A percentile compares a stretch with the other conserved stretches of the same genome.
Evolutionary conservation across 164 flowering plant species (phyloP).

Genomic region (Liriodendron chinense): DNA sequence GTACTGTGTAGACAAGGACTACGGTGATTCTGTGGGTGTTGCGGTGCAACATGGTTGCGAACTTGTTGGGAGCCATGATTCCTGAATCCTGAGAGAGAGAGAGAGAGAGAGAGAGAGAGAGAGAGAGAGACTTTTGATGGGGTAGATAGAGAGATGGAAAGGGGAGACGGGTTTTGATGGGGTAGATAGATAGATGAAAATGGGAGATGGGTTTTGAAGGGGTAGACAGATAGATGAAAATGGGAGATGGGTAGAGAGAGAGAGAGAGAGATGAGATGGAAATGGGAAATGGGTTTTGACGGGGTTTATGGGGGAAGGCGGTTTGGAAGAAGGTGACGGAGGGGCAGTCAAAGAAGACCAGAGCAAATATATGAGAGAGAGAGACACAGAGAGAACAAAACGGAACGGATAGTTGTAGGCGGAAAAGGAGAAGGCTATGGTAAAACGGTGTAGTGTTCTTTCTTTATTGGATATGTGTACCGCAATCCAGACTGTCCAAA

Average conservation of each 20-base stretch:
- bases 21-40: slow-evolving; percentile 60
- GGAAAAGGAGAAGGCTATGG: background rate
- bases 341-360: background rate
- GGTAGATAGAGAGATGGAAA: background rate
- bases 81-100: no score
- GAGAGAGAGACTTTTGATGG: background rate
- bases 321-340: background rate
- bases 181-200: background rate
- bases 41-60: slow-evolving; percentile 71
- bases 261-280: no score
- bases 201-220: no score
- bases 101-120: no score
- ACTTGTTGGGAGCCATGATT: slow-evolving; percentile 73
- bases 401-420: background rate
- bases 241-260: background rate
- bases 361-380: background rate
- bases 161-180: background rate
- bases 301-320: background rate
- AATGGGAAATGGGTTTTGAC: no score
- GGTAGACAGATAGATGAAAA: no score
- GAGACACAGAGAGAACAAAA: background rate
- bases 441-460: background rate
- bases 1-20: slow-evolving; percentile 62
- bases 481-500: background rate
- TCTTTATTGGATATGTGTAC: background rate